Percentiles rank a stretch among this genome's conserved stretches.
phyloP scores from a whole-genome alignment of 1,284 basidiomycete species.

The Phenoliferia sp. region DNA sequence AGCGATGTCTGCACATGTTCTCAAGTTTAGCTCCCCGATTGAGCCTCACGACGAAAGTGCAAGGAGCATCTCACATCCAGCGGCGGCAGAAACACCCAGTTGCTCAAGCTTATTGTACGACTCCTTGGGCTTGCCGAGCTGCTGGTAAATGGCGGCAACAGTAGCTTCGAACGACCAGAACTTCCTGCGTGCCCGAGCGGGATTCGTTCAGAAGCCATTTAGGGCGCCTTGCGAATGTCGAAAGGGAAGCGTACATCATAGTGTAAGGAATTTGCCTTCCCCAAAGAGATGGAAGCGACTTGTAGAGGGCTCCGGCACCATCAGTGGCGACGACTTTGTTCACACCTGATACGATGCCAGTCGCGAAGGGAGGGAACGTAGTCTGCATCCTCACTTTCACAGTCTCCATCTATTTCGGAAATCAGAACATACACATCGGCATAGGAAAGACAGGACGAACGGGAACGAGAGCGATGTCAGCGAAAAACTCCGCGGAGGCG shows the following conservation, averaged over 20 bases:
- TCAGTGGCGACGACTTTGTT: constrained; percentile 37
- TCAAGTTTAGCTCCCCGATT: not conserved
- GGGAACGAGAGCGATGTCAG: constrained; percentile 40
- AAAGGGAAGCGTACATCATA: constrained; percentile 22
- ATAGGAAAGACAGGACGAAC: constrained; percentile 1
- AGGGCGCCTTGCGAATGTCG: not conserved
- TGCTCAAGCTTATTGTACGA: constrained; percentile 42
- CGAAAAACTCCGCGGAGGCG: constrained; percentile 40
- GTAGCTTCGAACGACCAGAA: constrained; percentile 27
- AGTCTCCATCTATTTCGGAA: constrained; percentile 32
- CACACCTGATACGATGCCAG: constrained; percentile 32
- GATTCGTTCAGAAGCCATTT: not conserved
- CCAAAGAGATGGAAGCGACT: constrained; percentile 41
- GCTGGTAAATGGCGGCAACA: constrained; percentile 35
- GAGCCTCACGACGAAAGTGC: not conserved
- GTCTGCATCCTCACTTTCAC: constrained; percentile 43
- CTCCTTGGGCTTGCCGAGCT: constrained; percentile 36
- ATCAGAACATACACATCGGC: not conserved
- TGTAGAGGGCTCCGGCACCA: constrained; percentile 39
- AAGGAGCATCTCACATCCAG: constrained; percentile 3
- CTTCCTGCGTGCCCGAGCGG: constrained; percentile 13
- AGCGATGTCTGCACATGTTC: constrained; percentile 31
- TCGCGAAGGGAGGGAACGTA: constrained; percentile 40
- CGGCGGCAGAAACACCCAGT: constrained; percentile 37
- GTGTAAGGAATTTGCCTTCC: constrained; percentile 41